Base-by-base conservation (phyloP, 148 eudicot genomes). In the Dysphania ambrosioides region DNA sequence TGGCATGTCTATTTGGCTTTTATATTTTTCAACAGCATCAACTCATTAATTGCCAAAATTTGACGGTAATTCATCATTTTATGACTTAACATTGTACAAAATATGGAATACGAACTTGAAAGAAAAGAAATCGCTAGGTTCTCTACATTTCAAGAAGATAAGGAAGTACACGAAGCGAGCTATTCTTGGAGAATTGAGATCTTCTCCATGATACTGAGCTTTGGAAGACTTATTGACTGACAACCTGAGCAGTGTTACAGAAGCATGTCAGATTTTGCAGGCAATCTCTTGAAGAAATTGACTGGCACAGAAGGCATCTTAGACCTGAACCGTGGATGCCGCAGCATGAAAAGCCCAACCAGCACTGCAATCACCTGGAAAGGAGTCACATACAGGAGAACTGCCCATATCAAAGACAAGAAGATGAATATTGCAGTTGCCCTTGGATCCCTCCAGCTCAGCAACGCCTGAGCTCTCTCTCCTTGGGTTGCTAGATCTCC, bases 391-490 rank as follows among this genome's bases (percentile, higher is more conserved):
- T 94, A 94, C 32, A 94, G 85, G 71, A 94, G 31, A 27, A 93
- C 86, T 13, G 98, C 98, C 76, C 75, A 84, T 36, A 90, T 66
- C 81, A 94, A 73, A 5, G 97, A 76, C 59, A 94, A 72, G 68
- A 94, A 85, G 36, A 94, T 90, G 78, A 92, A 79, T 6, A 92
- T 90, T 2, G 97, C 96, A 0, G 98, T 94, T 0, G 96, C 97
- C 70, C 98, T 85, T 1, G 98, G 92, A 71, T 94, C 98, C 79
- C 98, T 80, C 98, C 98, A 94, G 82, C 92, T 83, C 32, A 94
- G 83, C 75, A 94, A 79, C 1, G 92, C 84, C 35, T 90, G 87
- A 30, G 90, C 87, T 60, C 98, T 81, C 80, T 93, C 98, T 29
- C 93, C 97, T 72, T 93, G 98, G 19, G 97, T 83, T 16, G 98